Percentiles rank a stretch among this genome's conserved stretches.
Evolutionary conservation across 2,329 filamentous ascomycete species (phyloP).

Genomic region (Apiospora saccharicola): DNA sequence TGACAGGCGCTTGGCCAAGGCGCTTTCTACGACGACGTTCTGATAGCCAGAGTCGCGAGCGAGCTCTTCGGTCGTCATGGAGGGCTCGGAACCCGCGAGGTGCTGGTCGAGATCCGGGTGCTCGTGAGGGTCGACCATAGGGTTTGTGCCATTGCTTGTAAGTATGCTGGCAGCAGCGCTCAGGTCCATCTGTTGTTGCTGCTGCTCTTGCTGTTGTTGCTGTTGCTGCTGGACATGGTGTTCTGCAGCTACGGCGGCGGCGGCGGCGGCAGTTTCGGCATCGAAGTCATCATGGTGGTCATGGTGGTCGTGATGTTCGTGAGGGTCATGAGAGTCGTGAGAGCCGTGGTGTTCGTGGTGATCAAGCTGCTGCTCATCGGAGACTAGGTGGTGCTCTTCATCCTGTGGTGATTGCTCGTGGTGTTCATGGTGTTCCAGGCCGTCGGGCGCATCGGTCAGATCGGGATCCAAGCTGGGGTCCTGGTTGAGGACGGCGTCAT

Average conservation of each 20-base stretch:
- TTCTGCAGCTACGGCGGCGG: constrained; percentile 25
- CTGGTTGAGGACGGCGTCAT: constrained; percentile 29
- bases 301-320: constrained; percentile 23
- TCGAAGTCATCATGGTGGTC: constrained; percentile 28
- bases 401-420: constrained; percentile 22
- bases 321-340: constrained; percentile 15
- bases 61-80: constrained; percentile 53
- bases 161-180: constrained; percentile 41
- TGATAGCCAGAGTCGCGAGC: constrained; percentile 56
- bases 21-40: constrained; percentile 58
- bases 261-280: constrained; percentile 28
- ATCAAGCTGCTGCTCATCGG: constrained; percentile 17
- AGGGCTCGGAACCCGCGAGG: constrained; percentile 33
- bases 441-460: constrained; percentile 22
- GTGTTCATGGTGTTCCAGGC: constrained; percentile 20
- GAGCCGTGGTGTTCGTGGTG: constrained; percentile 18
- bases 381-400: not conserved
- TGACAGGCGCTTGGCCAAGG: constrained; percentile 62
- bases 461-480: constrained; percentile 28
- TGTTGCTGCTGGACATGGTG: constrained; percentile 28
- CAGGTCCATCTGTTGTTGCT: constrained; percentile 42
- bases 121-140: constrained; percentile 41
- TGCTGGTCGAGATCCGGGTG: constrained; percentile 40
- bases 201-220: constrained; percentile 40
- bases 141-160: constrained; percentile 41